Evolutionary conservation across 495 filamentous ascomycete species (phyloP), one percentile per base, ranked within the genome.

Genomic region (Penicilliopsis zonata): DNA sequence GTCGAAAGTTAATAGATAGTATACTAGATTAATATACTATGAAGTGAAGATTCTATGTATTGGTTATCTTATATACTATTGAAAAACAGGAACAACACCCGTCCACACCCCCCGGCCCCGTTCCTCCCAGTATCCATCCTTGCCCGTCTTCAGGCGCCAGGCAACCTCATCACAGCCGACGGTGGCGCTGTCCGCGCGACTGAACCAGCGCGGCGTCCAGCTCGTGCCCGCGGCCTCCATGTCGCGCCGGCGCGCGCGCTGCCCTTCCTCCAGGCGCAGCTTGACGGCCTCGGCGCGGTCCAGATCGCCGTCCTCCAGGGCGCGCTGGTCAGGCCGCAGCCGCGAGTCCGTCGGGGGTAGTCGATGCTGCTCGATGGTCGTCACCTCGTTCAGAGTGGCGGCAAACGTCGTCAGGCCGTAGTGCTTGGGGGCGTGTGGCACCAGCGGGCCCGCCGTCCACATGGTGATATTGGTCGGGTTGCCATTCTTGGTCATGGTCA

Each of bases 61-160:
- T n/a, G n/a, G n/a, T n/a, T n/a, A n/a, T n/a, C n/a, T n/a, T n/a
- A n/a, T n/a, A 24, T 7, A 30, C 5, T 10, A 15, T 30, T 74
- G 62, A 56, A 94, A 92, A 28, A 96, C 71, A 43, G 77, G 68
- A 37, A 73, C 62, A 28, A 88, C 70, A 12, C 74, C 76, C 7
- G 56, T 57, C 85, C 85, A 96, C 14, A 58, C 61, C 2, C 78
- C 77, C 42, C 55, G 70, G 0, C 50, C 65, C 39, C 90, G 68
- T 57, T 83, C 78, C 44, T 94, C 90, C 90, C 87, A 96, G 58
- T 96, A 96, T 17, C 79, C 78, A 10, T 86, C 83, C 52, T 76
- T 82, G 5, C 84, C 86, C 7, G 55, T 56, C 64, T 79, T 88
- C 41, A 94, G 50, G 40, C 68, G 65, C 90, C 90, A 98, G 7